A percentile compares a stretch with the other conserved stretches of the same genome.
phyloP scores from a whole-genome alignment of 116 monocot species.

The Papilionanthe hybrid region DNA sequence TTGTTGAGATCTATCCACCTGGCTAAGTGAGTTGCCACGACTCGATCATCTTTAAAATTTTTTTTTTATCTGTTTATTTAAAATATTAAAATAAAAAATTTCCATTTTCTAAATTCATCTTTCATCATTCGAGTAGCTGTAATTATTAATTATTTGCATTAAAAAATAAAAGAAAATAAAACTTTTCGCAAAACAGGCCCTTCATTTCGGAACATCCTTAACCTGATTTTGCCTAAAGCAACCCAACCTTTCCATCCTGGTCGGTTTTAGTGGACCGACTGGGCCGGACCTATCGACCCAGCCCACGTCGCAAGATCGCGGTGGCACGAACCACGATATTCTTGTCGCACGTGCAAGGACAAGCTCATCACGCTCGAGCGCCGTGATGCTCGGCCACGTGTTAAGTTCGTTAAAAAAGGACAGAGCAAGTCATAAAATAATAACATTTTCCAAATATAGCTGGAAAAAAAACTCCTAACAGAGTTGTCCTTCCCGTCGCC shows the following conservation, averaged over 20 bases:
- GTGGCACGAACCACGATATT: neutral
- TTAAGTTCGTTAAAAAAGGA: neutral
- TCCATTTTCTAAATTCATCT: too few species aligned
- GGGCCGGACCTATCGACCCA: neutral
- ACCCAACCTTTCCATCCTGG: neutral
- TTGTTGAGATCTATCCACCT: too few species aligned
- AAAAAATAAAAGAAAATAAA: too few species aligned
- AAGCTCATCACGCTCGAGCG: neutral
- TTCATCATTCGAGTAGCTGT: too few species aligned
- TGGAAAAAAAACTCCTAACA: neutral
- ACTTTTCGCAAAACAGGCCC: neutral
- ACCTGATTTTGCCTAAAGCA: neutral
- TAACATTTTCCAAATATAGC: neutral
- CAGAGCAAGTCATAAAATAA: neutral
- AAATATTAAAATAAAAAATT: too few species aligned
- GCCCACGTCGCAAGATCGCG: neutral
- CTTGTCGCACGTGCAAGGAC: neutral
- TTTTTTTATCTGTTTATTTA: too few species aligned
- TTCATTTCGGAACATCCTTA: neutral
- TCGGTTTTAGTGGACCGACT: neutral
- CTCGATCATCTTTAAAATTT: too few species aligned
- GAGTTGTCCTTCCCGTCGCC: neutral
- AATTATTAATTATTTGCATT: too few species aligned
- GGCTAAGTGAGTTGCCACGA: too few species aligned
- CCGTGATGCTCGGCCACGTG: conserved; percentile 8